Evolutionary conservation across 1,139 yeast genomes (phyloP).

Genomic region (Arxiozyma slooffiae): DNA sequence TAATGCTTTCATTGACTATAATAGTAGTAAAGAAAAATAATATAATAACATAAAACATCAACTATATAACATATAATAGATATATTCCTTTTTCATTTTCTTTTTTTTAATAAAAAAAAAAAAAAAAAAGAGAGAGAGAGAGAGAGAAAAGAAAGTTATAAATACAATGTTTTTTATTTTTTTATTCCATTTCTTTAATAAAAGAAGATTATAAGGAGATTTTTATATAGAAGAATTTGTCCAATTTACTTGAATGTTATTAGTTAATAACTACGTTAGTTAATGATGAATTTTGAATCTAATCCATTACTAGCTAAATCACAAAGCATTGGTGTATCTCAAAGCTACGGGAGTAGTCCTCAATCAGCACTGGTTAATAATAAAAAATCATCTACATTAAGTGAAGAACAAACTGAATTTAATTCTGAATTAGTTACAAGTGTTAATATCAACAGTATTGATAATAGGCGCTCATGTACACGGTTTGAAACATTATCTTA

Average conservation of each 20-base stretch:
- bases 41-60: too few relatives aligned
- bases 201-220: neutral
- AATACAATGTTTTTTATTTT: neutral
- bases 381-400: neutral
- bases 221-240: neutral
- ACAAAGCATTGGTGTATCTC: neutral
- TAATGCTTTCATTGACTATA: too few relatives aligned
- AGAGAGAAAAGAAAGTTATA: too few relatives aligned
- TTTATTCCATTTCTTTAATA: neutral
- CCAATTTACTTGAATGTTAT: constrained; percentile 23
- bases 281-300: neutral
- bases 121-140: too few relatives aligned
- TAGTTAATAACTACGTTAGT: constrained; percentile 28
- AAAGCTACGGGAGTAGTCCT: neutral
- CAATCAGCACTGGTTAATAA: neutral
- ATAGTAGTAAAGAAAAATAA: too few relatives aligned
- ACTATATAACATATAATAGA: too few relatives aligned
- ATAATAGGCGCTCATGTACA: neutral
- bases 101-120: too few relatives aligned
- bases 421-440: neutral
- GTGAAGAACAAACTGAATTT: neutral
- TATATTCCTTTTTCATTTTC: too few relatives aligned
- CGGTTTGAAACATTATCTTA: constrained; percentile 40
- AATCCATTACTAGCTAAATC: neutral
- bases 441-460: neutral